Conservation (phyloP, 108 stramenopile species). For the Nannochloropsis gaditana region DNA sequence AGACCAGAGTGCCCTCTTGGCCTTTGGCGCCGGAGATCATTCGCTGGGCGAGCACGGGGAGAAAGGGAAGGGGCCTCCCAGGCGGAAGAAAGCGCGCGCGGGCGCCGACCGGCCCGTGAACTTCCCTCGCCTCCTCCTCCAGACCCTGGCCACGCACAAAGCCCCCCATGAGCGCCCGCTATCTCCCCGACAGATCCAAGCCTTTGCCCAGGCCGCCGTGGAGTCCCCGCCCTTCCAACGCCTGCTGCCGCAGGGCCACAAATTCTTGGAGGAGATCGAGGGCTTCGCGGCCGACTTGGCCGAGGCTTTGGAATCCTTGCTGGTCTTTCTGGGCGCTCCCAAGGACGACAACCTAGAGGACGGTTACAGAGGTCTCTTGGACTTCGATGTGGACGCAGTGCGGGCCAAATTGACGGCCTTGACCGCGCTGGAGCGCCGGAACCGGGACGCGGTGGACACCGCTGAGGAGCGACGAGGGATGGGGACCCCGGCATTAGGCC, state of each 20-base stretch:
- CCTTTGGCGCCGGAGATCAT: background rate
- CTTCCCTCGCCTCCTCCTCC: conserved; percentile 34
- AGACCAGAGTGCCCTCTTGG: conserved; percentile 26
- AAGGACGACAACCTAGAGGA: conserved; percentile 14
- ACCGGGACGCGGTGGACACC: background rate
- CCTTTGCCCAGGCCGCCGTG: conserved; percentile 6
- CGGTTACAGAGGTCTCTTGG: background rate
- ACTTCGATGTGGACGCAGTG: background rate
- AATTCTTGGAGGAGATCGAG: conserved; percentile 47
- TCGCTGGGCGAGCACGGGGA: background rate
- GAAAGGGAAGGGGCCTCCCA: background rate
- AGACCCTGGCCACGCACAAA: conserved; percentile 28
- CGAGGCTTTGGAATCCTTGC: conserved; percentile 21
- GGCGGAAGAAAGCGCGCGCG: background rate
- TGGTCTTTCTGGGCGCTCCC: conserved; percentile 23
- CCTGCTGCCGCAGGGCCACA: conserved; percentile 49
- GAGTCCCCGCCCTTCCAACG: conserved; percentile 24
- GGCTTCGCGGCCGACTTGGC: conserved; percentile 39
- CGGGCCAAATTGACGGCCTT: background rate
- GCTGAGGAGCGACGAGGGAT: background rate
- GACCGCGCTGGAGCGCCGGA: background rate
- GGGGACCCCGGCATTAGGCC: background rate
- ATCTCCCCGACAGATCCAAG: conserved; percentile 33
- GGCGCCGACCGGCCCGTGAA: conserved; percentile 34
- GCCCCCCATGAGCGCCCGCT: conserved; percentile 33